These are phyloP conservation scores for Musa beccarii DNA, from an alignment of 176 grass and related monocot genomes.

Conservation along the genomic window DNA sequence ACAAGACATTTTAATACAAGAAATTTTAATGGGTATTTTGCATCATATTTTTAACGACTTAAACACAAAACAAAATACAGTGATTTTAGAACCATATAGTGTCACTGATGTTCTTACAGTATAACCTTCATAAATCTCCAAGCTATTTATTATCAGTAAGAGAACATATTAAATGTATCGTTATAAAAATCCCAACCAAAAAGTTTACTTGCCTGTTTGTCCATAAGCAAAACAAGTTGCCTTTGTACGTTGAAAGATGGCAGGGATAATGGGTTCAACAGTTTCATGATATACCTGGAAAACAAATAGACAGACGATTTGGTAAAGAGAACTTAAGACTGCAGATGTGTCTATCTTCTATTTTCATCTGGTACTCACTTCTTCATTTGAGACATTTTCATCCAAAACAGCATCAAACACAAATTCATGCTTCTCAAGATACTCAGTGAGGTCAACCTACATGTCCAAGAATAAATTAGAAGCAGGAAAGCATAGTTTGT, in stretches of 20 bases:
- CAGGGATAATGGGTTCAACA: constrained; percentile 89
- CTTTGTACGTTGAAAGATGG: constrained; percentile 92
- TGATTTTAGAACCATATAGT: no score
- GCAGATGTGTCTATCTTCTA: constrained; percentile 4
- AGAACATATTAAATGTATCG: neutral
- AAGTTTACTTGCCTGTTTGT: constrained; percentile 65
- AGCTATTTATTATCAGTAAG: no score
- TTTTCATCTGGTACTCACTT: constrained; percentile 32
- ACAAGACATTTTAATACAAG: no score
- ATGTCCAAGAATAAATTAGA: constrained; percentile 12
- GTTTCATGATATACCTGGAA: constrained; percentile 89
- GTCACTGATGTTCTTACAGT: no score
- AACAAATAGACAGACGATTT: constrained; percentile 15
- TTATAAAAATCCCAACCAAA: neutral
- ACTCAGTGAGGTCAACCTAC: constrained; percentile 94
- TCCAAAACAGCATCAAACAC: constrained; percentile 98
- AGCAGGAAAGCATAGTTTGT: neutral
- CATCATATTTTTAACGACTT: no score
- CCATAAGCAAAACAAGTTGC: constrained; percentile 99
- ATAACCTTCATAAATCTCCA: no score
- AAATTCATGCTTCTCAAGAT: constrained; percentile 97
- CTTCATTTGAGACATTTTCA: constrained; percentile 92
- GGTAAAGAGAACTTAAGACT: constrained; percentile 4
- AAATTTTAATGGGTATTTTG: no score
- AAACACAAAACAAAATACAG: no score